Percentiles rank a stretch among this genome's conserved stretches.
phyloP scores from a whole-genome alignment of 495 filamentous ascomycete species.

The Neohortaea acidophila region DNA sequence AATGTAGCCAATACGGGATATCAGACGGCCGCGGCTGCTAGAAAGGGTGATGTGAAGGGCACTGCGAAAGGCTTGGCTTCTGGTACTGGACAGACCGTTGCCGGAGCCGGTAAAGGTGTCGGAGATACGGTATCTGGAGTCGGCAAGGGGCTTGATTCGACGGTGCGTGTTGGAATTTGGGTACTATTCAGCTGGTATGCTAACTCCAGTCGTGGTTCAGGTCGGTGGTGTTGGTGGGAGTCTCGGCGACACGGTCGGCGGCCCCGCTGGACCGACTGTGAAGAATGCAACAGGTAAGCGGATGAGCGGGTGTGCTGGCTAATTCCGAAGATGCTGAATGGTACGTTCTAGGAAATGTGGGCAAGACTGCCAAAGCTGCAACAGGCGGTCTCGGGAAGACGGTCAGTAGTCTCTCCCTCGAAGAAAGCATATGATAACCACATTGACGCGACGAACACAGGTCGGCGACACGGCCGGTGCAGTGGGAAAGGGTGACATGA shows the following conservation, averaged over 20 bases:
- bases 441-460: too few species aligned
- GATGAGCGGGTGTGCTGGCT: background rate
- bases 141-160: constrained; percentile 9
- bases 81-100: constrained; percentile 13
- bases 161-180: too few species aligned
- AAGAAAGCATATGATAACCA: too few species aligned
- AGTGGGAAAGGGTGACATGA: constrained; percentile 16
- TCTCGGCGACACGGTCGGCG: constrained; percentile 14
- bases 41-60: constrained; percentile 15
- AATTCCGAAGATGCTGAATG: background rate
- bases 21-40: too few species aligned
- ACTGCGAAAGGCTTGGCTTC: constrained; percentile 9
- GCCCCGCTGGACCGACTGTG: constrained; percentile 4
- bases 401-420: constrained; percentile 3
- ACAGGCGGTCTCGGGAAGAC: constrained; percentile 15
- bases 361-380: constrained; percentile 10
- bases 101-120: constrained; percentile 10
- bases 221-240: constrained; percentile 16
- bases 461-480: constrained; percentile 16
- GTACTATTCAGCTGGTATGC: background rate
- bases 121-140: constrained; percentile 11
- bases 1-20: too few species aligned
- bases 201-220: background rate
- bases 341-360: constrained; percentile 7
- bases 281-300: constrained; percentile 1